phyloP scores from a whole-genome alignment of 306 rosid species.

The Fragaria vesca region DNA sequence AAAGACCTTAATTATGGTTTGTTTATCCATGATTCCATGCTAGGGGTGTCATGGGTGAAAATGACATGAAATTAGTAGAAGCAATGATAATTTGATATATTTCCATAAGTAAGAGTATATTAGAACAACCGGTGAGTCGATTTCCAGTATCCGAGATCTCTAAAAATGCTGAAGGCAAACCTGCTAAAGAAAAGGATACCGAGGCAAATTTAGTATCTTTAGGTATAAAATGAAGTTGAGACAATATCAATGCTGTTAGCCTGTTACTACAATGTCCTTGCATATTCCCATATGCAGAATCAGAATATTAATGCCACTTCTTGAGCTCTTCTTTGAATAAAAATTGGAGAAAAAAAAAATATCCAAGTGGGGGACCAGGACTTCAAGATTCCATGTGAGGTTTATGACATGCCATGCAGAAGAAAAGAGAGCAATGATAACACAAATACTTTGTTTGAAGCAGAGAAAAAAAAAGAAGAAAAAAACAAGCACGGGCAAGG shows the following conservation, averaged over 20 bases:
- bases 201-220: background rate
- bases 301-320: constrained; percentile 87
- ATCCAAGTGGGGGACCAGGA: constrained; percentile 78
- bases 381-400: constrained; percentile 67
- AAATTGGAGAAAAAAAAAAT: constrained; percentile 53
- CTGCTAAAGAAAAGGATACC: constrained; percentile 31
- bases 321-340: constrained; percentile 81
- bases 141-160: constrained; percentile 70
- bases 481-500: background rate
- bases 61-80: background rate
- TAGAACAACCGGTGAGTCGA: constrained; percentile 34
- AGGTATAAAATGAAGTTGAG: background rate
- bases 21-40: background rate
- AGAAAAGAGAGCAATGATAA: constrained; percentile 6
- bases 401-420: constrained; percentile 31
- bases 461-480: background rate
- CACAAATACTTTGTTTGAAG: background rate
- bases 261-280: background rate
- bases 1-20: background rate
- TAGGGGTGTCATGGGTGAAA: background rate
- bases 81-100: background rate
- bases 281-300: constrained; percentile 63
- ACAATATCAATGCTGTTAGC: background rate
- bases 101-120: background rate
- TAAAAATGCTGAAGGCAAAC: constrained; percentile 75